A percentile compares a stretch with the other conserved stretches of the same genome.
phyloP scores from a whole-genome alignment of 495 filamentous ascomycete species.

The Trichoderma orchidacearum region DNA sequence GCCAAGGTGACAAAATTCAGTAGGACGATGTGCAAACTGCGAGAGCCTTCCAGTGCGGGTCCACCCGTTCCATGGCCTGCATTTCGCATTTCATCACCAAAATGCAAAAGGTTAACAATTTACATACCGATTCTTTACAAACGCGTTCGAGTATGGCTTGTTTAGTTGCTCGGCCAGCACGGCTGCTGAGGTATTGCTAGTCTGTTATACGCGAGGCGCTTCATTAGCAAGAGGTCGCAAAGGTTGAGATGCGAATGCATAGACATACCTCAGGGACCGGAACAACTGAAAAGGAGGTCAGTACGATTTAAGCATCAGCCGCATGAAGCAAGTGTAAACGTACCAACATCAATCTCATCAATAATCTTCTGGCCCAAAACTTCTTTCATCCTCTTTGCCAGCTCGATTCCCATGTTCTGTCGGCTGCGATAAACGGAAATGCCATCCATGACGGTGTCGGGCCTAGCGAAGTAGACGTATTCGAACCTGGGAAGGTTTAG shows the following conservation, averaged over 20 bases:
- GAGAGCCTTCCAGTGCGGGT: too few relatives aligned
- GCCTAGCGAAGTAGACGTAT: slow-evolving; percentile 75
- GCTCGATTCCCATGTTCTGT: slow-evolving; percentile 82
- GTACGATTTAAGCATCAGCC: background rate
- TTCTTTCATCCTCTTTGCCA: slow-evolving; percentile 64
- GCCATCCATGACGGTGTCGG: slow-evolving; percentile 83
- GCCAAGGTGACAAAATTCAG: too few relatives aligned
- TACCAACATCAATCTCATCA: slow-evolving; percentile 81
- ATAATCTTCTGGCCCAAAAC: slow-evolving; percentile 62
- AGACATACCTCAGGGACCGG: slow-evolving; percentile 16
- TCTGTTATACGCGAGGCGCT: too few relatives aligned
- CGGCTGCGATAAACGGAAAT: slow-evolving; percentile 82
- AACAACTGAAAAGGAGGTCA: slow-evolving; percentile 10
- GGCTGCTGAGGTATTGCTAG: slow-evolving; percentile 62
- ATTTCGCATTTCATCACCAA: too few relatives aligned
- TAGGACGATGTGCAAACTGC: too few relatives aligned
- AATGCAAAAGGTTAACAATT: too few relatives aligned
- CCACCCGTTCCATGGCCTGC: too few relatives aligned
- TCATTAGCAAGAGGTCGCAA: too few relatives aligned
- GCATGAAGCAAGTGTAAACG: background rate
- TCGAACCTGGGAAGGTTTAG: slow-evolving; percentile 42
- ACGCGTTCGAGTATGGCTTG: slow-evolving; percentile 58
- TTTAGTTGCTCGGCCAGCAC: slow-evolving; percentile 62
- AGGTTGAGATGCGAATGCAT: too few relatives aligned
- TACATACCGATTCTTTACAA: slow-evolving; percentile 93